Base-by-base conservation (phyloP, 768 basidiomycete genomes). In the Tremella mesenterica region DNA sequence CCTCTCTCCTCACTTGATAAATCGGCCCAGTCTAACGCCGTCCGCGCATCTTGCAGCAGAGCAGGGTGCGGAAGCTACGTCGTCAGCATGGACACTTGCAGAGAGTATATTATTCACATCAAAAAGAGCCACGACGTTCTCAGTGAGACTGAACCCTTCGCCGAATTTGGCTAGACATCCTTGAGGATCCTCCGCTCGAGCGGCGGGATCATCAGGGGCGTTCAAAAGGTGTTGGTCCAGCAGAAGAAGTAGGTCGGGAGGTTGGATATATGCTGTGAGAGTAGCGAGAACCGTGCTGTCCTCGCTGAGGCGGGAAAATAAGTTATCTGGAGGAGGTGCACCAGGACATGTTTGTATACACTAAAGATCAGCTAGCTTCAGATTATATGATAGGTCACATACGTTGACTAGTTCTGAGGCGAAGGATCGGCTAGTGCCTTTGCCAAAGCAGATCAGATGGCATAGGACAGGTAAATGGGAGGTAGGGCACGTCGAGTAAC, bases 121-220 rank as follows among this genome's bases (percentile, higher is more conserved):
- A 36, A 58, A 64, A 16, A 46, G 34, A 4, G 48, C 53, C 5
- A 58, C 63, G 18, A 68, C 21, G 12, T 56, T 44, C 29, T 67
- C 60, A 14, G 60, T 54, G 8, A 73, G 56, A 20, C 64, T 43
- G 13, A 71, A 61, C 18, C 59, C 60, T 31, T 65, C 64, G 0
- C 71, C 71, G 48, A 61, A 73, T 28, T 56, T 64, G 1, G 63
- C 68, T 47, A 73, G 44, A 30, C 52, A 52, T 5, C 66, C 64
- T 53, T 73, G 71, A 8, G 71, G 71, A 60, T 73, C 71, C 25
- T 71, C 69, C 20, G 57, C 46, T 16, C 61, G 47, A 20, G 49
- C 41, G 1, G 39, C 26, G 13, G 52, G 38, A 28, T 70, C 66
- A 26, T 57, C 54, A 0, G 47, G 43, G 0, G 34, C 33, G 4